Evolutionary conservation across 2,329 filamentous ascomycete genomes (phyloP).

Genomic region (Eurotiales sp.): DNA sequence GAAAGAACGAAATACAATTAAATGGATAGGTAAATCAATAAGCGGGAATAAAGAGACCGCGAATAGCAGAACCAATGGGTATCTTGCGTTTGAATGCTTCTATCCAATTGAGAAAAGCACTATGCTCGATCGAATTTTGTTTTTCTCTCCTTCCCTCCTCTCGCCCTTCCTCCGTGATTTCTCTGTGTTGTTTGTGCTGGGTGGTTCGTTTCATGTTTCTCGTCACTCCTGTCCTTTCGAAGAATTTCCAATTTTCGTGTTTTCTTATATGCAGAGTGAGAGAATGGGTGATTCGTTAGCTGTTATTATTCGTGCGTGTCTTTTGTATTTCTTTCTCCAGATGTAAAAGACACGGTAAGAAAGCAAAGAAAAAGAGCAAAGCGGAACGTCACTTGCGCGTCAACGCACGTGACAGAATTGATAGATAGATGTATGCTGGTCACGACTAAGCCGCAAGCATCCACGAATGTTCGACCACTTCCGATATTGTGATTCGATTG

Average conservation of each 20-base stretch:
- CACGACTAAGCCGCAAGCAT: slow-evolving; percentile 27
- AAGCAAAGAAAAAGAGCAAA: neutral
- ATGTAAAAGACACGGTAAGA: neutral
- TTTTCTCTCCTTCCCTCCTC: neutral
- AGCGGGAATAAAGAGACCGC: slow-evolving; percentile 5
- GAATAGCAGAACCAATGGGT: slow-evolving; percentile 16
- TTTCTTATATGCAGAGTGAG: slow-evolving; percentile 1
- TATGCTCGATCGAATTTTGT: neutral
- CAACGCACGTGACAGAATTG: neutral
- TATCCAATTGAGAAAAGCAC: slow-evolving; percentile 15
- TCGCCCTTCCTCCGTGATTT: slow-evolving; percentile 1
- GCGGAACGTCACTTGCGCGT: neutral
- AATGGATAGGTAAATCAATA: slow-evolving; percentile 1
- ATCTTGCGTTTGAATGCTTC: slow-evolving; percentile 16
- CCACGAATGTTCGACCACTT: slow-evolving; percentile 90
- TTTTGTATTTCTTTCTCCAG: slow-evolving; percentile 2
- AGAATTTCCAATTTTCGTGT: neutral
- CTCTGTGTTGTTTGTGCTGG: neutral
- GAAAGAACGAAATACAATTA: slow-evolving; percentile 4
- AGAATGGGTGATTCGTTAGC: neutral
- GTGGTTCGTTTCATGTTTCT: neutral
- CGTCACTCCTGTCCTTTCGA: neutral
- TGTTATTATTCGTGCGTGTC: neutral
- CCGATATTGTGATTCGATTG: slow-evolving; percentile 76
- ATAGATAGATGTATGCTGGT: neutral